phyloP scores from a whole-genome alignment of 768 basidiomycete genomes.

The Amanita phalloides region DNA sequence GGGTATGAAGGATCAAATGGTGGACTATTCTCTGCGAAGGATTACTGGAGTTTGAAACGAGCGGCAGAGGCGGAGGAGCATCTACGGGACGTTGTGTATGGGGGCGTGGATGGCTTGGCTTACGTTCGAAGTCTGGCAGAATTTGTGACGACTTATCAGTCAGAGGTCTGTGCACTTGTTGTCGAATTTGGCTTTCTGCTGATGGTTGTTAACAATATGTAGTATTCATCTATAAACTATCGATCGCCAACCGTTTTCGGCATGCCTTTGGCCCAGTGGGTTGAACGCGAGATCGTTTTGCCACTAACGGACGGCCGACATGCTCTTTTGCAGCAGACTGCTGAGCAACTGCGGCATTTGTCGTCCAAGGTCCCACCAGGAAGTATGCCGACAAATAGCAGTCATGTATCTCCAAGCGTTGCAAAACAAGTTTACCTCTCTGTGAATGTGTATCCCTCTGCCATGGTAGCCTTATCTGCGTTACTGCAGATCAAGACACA shows the following conservation, averaged over 20 bases:
- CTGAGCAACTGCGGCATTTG: constrained; percentile 16
- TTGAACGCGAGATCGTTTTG: constrained; percentile 31
- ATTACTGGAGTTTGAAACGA: constrained; percentile 39
- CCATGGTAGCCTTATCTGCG: constrained; percentile 25
- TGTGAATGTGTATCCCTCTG: constrained; percentile 30
- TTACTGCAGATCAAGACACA: constrained; percentile 31
- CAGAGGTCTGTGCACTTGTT: constrained; percentile 4
- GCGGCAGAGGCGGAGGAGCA: constrained; percentile 56
- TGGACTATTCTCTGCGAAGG: constrained; percentile 12
- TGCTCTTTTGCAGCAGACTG: constrained; percentile 30
- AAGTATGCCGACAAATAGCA: constrained; percentile 4
- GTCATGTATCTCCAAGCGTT: constrained; percentile 14
- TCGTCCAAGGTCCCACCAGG: neutral
- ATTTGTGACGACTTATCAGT: constrained; percentile 34
- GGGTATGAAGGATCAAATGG: constrained; percentile 4
- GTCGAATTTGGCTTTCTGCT: constrained; percentile 1
- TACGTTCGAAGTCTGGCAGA: constrained; percentile 71
- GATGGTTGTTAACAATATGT: neutral
- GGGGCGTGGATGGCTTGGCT: constrained; percentile 66
- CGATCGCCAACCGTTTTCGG: constrained; percentile 15
- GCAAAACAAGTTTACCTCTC: constrained; percentile 28
- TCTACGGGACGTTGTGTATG: constrained; percentile 66
- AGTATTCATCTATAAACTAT: neutral
- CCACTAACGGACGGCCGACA: constrained; percentile 38
- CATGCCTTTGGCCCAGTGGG: constrained; percentile 30